Conservation (phyloP, 371 early-diverging fungal species). For the Mortierella sp. region DNA sequence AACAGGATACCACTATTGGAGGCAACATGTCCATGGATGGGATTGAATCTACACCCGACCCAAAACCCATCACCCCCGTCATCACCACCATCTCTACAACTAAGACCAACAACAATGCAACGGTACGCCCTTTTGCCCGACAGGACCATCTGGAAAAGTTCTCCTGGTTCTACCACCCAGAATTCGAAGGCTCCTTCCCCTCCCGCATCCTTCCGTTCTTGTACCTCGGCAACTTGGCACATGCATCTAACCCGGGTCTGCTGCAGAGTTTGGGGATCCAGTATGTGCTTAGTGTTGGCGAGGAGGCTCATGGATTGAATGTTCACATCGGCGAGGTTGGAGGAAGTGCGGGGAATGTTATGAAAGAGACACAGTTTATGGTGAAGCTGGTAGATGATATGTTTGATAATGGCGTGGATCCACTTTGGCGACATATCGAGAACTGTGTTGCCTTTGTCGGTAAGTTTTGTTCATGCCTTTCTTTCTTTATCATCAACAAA, state of each 20-base stretch:
- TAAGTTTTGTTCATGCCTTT: slow-evolving; percentile 49
- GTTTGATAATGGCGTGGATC: slow-evolving; percentile 78
- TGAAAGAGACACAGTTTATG: slow-evolving; percentile 27
- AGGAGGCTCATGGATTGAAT: slow-evolving; percentile 66
- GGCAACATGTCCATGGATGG: slow-evolving; percentile 37
- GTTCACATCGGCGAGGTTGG: slow-evolving; percentile 1
- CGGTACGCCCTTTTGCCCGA: slow-evolving; percentile 20
- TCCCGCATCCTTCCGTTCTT: slow-evolving; percentile 73
- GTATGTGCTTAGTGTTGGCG: slow-evolving; percentile 76
- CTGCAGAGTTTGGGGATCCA: slow-evolving; percentile 69
- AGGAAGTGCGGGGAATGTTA: no score
- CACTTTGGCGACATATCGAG: slow-evolving; percentile 66
- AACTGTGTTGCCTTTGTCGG: slow-evolving; percentile 70
- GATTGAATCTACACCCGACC: slow-evolving; percentile 24
- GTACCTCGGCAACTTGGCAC: slow-evolving; percentile 76
- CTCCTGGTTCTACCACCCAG: slow-evolving; percentile 73
- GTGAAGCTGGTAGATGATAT: slow-evolving; percentile 69
- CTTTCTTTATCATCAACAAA: background rate
- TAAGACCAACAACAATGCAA: background rate
- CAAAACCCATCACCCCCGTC: background rate
- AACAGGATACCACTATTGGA: background rate
- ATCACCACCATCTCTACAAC: background rate
- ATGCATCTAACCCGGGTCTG: slow-evolving; percentile 76
- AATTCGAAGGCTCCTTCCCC: slow-evolving; percentile 79
- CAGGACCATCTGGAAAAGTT: slow-evolving; percentile 37